These are phyloP conservation scores for Nasturtium officinale DNA, from an alignment of 345 rosid species.

Conservation along the genomic window DNA sequence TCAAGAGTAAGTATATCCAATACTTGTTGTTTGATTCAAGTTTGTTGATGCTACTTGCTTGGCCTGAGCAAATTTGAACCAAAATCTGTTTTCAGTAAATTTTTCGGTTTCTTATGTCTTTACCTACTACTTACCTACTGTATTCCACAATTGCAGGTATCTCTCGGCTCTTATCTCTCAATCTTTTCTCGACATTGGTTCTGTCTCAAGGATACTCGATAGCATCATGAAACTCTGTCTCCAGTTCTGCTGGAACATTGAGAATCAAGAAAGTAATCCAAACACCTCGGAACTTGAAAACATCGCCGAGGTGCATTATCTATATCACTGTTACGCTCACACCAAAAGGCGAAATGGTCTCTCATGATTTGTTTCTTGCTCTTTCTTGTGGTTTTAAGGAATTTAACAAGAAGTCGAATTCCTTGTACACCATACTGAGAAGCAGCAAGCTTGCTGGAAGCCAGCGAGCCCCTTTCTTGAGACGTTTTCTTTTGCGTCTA, in stretches of 20 bases:
- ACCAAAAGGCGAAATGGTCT: slow-evolving; percentile 6
- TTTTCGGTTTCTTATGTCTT: not conserved
- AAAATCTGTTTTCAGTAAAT: not conserved
- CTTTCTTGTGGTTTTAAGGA: slow-evolving; percentile 53
- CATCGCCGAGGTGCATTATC: slow-evolving; percentile 67
- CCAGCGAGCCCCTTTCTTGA: slow-evolving; percentile 92
- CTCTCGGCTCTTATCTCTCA: slow-evolving; percentile 93
- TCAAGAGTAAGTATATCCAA: slow-evolving; percentile 73
- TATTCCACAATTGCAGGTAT: slow-evolving; percentile 59
- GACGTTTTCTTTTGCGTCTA: slow-evolving; percentile 89
- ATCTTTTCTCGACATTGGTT: slow-evolving; percentile 96
- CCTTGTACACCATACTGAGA: slow-evolving; percentile 82
- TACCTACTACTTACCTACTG: not conserved
- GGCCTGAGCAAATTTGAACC: not conserved
- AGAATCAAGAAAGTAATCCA: slow-evolving; percentile 80
- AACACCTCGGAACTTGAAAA: slow-evolving; percentile 81
- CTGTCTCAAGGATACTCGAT: slow-evolving; percentile 91
- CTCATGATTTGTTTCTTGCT: not conserved
- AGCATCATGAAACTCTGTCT: slow-evolving; percentile 95
- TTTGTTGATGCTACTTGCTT: slow-evolving; percentile 10
- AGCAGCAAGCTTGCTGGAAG: slow-evolving; percentile 96
- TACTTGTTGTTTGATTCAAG: not conserved
- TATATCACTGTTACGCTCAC: slow-evolving; percentile 5
- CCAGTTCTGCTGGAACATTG: slow-evolving; percentile 97
- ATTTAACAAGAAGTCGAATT: slow-evolving; percentile 93